A percentile compares a stretch with the other conserved stretches of the same genome.
Conservation (phyloP, 2,329 filamentous ascomycete genomes). For the Paraphaeosphaeria sporulosa region DNA sequence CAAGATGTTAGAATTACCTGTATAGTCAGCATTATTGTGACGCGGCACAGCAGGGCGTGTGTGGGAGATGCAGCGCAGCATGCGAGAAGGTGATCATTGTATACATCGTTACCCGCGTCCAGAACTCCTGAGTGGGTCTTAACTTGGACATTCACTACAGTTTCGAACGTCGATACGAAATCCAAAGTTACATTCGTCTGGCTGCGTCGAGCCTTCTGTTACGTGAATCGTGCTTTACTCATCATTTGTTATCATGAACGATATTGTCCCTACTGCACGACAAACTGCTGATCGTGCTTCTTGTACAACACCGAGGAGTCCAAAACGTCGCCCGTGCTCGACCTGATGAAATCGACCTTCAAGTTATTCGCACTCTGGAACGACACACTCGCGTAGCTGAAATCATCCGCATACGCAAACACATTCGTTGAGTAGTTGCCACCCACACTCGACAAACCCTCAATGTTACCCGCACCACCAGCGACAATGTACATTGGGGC, state of each 20-base stretch:
- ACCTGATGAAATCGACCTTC: constrained; percentile 60
- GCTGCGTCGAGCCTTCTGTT: no score
- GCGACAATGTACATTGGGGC: constrained; percentile 64
- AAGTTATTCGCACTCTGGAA: constrained; percentile 57
- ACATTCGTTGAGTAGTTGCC: constrained; percentile 53
- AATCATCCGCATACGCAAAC: constrained; percentile 62
- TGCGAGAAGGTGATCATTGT: no score
- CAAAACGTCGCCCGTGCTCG: constrained; percentile 48
- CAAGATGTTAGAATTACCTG: no score
- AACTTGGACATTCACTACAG: no score
- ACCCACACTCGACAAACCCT: constrained; percentile 58
- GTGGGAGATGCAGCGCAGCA: no score
- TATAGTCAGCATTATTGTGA: no score
- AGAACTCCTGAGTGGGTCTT: no score
- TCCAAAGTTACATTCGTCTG: no score
- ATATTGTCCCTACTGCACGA: constrained; percentile 1
- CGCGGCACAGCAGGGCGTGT: no score
- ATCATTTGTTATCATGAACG: not conserved
- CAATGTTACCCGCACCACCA: constrained; percentile 65
- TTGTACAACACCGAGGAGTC: constrained; percentile 12
- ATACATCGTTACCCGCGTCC: no score
- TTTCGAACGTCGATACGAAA: no score
- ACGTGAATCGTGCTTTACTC: not conserved
- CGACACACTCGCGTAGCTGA: constrained; percentile 59
- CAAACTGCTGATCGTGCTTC: constrained; percentile 8